Base-by-base conservation (phyloP, 768 basidiomycete species). In the Panaeolus papilionaceus region DNA sequence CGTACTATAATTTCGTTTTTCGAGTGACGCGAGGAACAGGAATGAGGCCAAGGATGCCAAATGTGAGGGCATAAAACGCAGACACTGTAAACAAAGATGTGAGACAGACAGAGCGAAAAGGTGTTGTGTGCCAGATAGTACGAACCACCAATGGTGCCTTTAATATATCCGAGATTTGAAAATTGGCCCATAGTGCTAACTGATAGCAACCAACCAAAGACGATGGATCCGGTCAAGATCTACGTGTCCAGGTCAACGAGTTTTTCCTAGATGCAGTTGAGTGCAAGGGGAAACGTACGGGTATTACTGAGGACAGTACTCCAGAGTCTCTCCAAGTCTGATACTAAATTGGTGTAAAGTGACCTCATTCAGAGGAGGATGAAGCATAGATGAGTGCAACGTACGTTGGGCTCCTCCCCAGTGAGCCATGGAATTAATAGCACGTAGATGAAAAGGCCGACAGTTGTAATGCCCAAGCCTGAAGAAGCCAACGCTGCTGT, bases 11-110 rank as follows among this genome's bases (percentile, higher is more conserved):
- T 23, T 51, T 51, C 14, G 54, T 66, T 69, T 69, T 78, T 81
- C 62, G 18, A 40, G 65, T 49, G 33, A 85, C 79, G 76, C 81
- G 85, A 12, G 91, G 91, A 28, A 86, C 85, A 14, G 92, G 90
- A 63, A 93, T 79, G 23, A 94, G 81, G 2, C 92, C 92, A 66
- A 94, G 84, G 40, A 92, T 76, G n/a, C 92, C 92, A 73, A 94
- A 92, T 20, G 81, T 80, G 47, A 92, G 81, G 8, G 87, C 87
- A 71, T 93, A 94, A 58, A 92, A 75, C 10, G 88, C 89, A 11
- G 87, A 88, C 11, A 90, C 92, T 94, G 71, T 33, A 39, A 8
- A 42, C 49, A 18, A 40, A 42, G n/a, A 58, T 63, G 20, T 63
- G 45, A 63, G 62, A 49, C 33, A 47, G 39, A 33, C 33, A 5